Conservation (phyloP, 768 basidiomycete genomes). For the Hypholoma fasciculare region DNA sequence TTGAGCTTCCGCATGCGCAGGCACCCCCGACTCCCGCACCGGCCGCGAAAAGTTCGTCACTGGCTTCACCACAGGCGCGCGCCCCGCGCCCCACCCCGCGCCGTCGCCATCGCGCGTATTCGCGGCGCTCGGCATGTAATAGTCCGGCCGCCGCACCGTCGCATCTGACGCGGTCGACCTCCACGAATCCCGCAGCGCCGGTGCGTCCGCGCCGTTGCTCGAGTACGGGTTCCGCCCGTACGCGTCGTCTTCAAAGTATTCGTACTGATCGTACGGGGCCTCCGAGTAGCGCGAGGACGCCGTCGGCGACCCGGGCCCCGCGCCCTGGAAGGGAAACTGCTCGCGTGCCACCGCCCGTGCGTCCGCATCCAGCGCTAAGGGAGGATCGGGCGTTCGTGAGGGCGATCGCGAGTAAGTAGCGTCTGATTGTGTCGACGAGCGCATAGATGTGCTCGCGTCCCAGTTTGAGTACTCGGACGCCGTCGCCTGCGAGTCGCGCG, state of each 20-base stretch:
- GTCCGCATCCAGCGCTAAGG: slow-evolving; percentile 17
- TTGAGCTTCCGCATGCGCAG: slow-evolving; percentile 40
- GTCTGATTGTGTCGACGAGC: background rate
- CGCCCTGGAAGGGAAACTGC: background rate
- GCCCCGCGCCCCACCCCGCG: slow-evolving; percentile 21
- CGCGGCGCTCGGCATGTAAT: slow-evolving; percentile 5
- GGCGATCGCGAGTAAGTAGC: background rate
- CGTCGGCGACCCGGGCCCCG: background rate
- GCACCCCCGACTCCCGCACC: slow-evolving; percentile 41
- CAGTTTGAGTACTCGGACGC: slow-evolving; percentile 38
- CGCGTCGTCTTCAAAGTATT: slow-evolving; percentile 30
- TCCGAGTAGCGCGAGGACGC: slow-evolving; percentile 5
- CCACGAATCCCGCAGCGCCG: slow-evolving; percentile 43
- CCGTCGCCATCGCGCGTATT: background rate
- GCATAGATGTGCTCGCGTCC: slow-evolving; percentile 14
- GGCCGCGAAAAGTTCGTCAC: slow-evolving; percentile 68
- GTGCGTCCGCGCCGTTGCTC: slow-evolving; percentile 18
- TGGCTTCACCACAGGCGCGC: slow-evolving; percentile 45
- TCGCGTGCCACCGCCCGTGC: background rate
- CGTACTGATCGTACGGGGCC: slow-evolving; percentile 1
- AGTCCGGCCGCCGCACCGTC: slow-evolving; percentile 14
- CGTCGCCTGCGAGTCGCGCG: slow-evolving; percentile 41
- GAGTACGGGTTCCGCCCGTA: slow-evolving; percentile 33
- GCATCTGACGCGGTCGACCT: slow-evolving; percentile 25
- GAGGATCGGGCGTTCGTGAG: slow-evolving; percentile 8